These are phyloP conservation scores for Anisodus tanguticus DNA, from an alignment of 257 asterid genomes.

Conservation along the genomic window DNA sequence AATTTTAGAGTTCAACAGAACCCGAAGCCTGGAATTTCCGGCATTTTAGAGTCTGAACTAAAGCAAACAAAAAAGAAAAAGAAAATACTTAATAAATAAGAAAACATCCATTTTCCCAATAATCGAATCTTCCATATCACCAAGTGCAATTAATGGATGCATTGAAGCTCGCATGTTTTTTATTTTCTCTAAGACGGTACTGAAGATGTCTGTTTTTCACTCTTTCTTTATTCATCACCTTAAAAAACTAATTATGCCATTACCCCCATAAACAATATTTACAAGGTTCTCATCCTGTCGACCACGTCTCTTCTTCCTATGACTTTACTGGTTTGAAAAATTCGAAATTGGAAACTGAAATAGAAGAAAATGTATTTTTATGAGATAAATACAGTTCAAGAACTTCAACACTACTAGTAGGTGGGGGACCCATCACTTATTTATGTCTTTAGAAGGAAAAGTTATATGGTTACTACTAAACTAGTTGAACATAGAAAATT, in stretches of 20 bases:
- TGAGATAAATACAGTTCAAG: slow-evolving; percentile 36
- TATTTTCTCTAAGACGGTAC: slow-evolving; percentile 80
- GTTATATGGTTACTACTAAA: not conserved
- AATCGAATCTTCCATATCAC: slow-evolving; percentile 94
- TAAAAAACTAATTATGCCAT: slow-evolving; percentile 42
- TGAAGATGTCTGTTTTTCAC: slow-evolving; percentile 95
- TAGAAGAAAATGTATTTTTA: slow-evolving; percentile 41
- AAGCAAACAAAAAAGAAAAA: not conserved
- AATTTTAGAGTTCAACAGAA: not conserved
- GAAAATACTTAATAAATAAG: not conserved
- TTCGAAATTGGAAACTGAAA: slow-evolving; percentile 37
- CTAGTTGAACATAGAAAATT: slow-evolving; percentile 29
- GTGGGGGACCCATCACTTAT: slow-evolving; percentile 39
- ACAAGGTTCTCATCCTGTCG: slow-evolving; percentile 89
- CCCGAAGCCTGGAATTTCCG: slow-evolving; percentile 36
- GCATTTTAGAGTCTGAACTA: slow-evolving; percentile 49
- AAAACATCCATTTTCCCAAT: slow-evolving; percentile 78
- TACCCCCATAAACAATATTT: slow-evolving; percentile 58
- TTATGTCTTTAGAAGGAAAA: slow-evolving; percentile 21
- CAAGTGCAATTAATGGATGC: slow-evolving; percentile 84
- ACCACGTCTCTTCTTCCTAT: slow-evolving; percentile 54
- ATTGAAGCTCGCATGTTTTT: slow-evolving; percentile 75
- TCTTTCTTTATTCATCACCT: slow-evolving; percentile 54
- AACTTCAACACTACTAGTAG: not conserved
- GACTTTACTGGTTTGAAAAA: slow-evolving; percentile 52